A percentile compares a stretch with the other conserved stretches of the same genome.
Evolutionary conservation across 495 filamentous ascomycete species (phyloP).

Genomic region (Lasiosphaeriaceae sp.): DNA sequence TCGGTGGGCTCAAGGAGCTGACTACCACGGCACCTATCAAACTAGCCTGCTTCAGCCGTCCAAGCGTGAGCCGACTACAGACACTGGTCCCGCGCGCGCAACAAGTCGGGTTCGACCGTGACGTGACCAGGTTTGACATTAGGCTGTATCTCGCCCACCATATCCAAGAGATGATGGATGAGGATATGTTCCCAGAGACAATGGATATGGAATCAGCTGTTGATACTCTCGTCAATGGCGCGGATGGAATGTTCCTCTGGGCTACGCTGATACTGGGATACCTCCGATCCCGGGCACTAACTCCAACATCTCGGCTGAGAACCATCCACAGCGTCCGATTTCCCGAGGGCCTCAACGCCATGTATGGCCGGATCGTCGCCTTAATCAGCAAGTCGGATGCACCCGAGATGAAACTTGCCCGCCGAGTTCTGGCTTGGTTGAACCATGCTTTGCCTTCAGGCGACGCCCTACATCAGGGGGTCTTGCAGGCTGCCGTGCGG

Average conservation of each 20-base stretch:
- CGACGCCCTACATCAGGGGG: no score
- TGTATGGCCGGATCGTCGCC: neutral
- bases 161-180: neutral
- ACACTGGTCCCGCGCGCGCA: neutral
- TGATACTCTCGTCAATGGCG: neutral
- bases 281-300: neutral
- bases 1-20: neutral
- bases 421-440: neutral
- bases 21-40: neutral
- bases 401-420: neutral
- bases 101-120: neutral
- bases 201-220: neutral
- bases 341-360: neutral
- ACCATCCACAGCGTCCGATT: neutral
- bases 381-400: neutral
- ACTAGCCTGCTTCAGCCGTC: neutral
- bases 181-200: neutral
- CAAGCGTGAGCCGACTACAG: neutral
- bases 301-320: neutral
- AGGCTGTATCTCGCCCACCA: neutral
- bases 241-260: neutral
- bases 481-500: no score
- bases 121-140: neutral
- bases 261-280: neutral
- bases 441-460: no score